Evolutionary conservation across 768 basidiomycete species (phyloP).

Genomic region (Leccinum incarnatum): DNA sequence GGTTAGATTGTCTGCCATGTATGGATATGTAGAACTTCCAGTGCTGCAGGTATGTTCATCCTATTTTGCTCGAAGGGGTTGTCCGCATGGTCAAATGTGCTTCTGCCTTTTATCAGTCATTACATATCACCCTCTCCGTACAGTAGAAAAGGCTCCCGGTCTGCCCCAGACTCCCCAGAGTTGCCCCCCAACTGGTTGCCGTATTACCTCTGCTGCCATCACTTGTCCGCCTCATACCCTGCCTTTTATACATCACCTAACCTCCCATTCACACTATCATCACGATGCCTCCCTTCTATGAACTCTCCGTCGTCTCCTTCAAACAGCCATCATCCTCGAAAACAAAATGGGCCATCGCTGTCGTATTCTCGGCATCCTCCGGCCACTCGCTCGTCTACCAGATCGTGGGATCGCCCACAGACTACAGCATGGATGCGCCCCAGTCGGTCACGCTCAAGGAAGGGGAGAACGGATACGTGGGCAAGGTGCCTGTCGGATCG

Average conservation of each 20-base stretch:
- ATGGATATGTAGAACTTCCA: constrained; percentile 17
- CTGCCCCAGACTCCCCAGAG: constrained; percentile 1
- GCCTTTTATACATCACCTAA: background rate
- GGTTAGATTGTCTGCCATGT: constrained; percentile 31
- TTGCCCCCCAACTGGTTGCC: background rate
- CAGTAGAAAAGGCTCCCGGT: constrained; percentile 22
- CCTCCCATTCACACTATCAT: constrained; percentile 1
- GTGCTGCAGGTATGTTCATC: constrained; percentile 10
- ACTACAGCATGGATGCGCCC: constrained; percentile 31
- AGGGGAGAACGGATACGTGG: constrained; percentile 28
- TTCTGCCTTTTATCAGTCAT: constrained; percentile 15
- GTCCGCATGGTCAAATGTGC: constrained; percentile 20
- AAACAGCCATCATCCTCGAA: constrained; percentile 18
- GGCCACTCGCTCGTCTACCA: constrained; percentile 33
- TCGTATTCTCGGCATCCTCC: constrained; percentile 28
- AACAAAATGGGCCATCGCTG: constrained; percentile 27
- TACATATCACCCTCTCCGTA: constrained; percentile 6
- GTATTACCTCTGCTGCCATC: background rate
- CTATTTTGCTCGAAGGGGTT: constrained; percentile 21
- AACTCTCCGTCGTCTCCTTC: constrained; percentile 31
- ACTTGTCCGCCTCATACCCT: background rate
- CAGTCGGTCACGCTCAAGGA: constrained; percentile 32
- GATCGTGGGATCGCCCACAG: constrained; percentile 25
- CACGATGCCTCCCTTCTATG: constrained; percentile 34
- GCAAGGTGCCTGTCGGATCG: constrained; percentile 22